phyloP scores from a whole-genome alignment of 371 early-diverging fungal species.

The Coemansia sp. region DNA sequence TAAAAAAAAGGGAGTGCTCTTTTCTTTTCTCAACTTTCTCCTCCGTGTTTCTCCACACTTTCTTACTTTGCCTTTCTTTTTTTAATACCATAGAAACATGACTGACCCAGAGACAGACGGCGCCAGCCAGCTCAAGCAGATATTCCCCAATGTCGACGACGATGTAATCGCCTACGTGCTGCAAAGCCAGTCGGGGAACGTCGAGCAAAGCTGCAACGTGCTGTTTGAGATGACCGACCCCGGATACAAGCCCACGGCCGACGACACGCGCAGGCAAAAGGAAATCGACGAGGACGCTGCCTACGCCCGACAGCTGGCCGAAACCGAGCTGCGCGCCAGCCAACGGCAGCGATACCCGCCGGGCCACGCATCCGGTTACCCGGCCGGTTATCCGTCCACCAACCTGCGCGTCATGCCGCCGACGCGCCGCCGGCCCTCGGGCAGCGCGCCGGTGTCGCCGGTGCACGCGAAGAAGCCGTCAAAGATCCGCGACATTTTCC shows the following conservation, averaged over 20 bases:
- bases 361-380: constrained; percentile 2
- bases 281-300: constrained; percentile 13
- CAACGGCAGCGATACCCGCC: constrained; percentile 2
- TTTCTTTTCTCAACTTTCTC: background rate
- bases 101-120: constrained; percentile 13
- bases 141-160: constrained; percentile 58
- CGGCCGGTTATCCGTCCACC: background rate
- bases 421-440: background rate
- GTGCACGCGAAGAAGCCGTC: constrained; percentile 5
- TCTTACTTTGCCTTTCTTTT: background rate
- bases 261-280: constrained; percentile 16
- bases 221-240: constrained; percentile 52
- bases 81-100: constrained; percentile 4
- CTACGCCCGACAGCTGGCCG: constrained; percentile 16
- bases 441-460: background rate
- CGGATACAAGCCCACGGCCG: constrained; percentile 22
- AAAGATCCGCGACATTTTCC: constrained; percentile 26
- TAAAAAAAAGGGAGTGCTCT: background rate
- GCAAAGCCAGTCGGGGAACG: constrained; percentile 57
- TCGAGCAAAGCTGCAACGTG: constrained; percentile 53
- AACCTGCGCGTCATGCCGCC: background rate
- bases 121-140: constrained; percentile 47
- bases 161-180: constrained; percentile 59
- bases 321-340: constrained; percentile 13
- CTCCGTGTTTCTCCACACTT: background rate